Evolutionary conservation across 2,329 filamentous ascomycete species (phyloP), one percentile per base, ranked within the genome.

Genomic region (Cercospora zeae-maydis): DNA sequence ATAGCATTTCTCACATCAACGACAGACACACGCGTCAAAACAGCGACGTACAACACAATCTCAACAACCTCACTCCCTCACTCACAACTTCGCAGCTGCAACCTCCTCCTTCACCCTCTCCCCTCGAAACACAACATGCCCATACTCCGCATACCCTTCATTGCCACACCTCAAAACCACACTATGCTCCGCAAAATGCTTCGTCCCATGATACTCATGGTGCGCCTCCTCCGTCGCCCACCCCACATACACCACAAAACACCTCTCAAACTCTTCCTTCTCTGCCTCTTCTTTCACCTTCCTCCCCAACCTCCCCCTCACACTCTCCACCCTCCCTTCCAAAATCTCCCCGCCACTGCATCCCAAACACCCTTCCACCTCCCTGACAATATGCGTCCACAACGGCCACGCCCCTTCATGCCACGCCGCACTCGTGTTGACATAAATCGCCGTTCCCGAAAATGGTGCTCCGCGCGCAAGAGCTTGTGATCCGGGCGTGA

Each of bases 381-480:
- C 36, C 7, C 64, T 47, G 9, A 63, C 61, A 6, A 66, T 53
- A 34, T 66, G 61, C 7, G 61, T 63, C 64, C 64, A 66, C 10
- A 66, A 34, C 10, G 64, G 61, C 61, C 61, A 66, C 14, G 64
- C 64, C n/a, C 59, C 59, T 56, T 65, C 37, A 13, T 59, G 31
- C 61, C 64, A 63, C 3, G 47, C 61, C 4, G 63, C 19, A 6
- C 33, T 63, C 2, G 58, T 60, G n/a, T 63, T 63, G 6, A 62
- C 11, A 21, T 66, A 63, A 4, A 66, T 63, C 16, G 61, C 64
- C 19, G 64, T 66, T 0, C 64, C 64, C 0, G 59, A 52, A 13
- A 63, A 66, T 3, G 64, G 64, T 3, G 64, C 61, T 9, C 61
- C 64, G 53, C 58, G 58, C 0, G 58, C 64, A 14, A 63, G 34